Percentiles rank a stretch among this genome's conserved stretches.
Conservation (phyloP, 139 green algal species). For the Protoeuglena noctilucae region DNA sequence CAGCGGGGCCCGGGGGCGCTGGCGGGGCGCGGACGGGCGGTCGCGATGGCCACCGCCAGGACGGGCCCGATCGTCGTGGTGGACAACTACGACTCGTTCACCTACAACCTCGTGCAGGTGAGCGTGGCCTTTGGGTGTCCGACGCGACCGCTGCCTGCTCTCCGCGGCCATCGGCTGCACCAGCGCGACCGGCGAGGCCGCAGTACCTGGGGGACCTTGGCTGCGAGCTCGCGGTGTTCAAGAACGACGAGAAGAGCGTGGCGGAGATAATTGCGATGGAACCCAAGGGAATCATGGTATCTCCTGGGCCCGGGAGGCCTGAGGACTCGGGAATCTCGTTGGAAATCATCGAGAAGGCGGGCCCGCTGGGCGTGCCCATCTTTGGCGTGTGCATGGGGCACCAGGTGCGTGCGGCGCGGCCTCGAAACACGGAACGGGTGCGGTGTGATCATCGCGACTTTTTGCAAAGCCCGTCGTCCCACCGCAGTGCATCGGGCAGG, state of each 20-base stretch:
- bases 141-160: too few species aligned
- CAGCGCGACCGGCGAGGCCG: too few species aligned
- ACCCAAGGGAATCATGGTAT: constrained; percentile 78
- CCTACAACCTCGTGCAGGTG: constrained; percentile 93
- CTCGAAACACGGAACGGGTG: background rate
- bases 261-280: constrained; percentile 70
- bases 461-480: too few species aligned
- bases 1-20: too few species aligned
- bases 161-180: too few species aligned
- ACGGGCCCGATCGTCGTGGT: constrained; percentile 68
- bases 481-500: constrained; percentile 26
- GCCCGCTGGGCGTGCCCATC: constrained; percentile 54
- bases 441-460: background rate
- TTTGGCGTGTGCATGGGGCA: constrained; percentile 99
- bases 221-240: constrained; percentile 74
- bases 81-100: constrained; percentile 98
- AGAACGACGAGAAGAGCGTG: constrained; percentile 92
- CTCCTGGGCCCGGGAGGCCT: constrained; percentile 78
- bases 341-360: constrained; percentile 62
- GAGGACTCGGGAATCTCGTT: constrained; percentile 88
- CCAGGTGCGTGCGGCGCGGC: constrained; percentile 26
- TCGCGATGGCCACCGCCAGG: too few species aligned
- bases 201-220: constrained; percentile 89
- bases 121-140: too few species aligned
- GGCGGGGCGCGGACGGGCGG: too few species aligned